These are phyloP conservation scores for Pythium aquatile DNA, from an alignment of 352 stramenopile species.

Conservation along the genomic window DNA sequence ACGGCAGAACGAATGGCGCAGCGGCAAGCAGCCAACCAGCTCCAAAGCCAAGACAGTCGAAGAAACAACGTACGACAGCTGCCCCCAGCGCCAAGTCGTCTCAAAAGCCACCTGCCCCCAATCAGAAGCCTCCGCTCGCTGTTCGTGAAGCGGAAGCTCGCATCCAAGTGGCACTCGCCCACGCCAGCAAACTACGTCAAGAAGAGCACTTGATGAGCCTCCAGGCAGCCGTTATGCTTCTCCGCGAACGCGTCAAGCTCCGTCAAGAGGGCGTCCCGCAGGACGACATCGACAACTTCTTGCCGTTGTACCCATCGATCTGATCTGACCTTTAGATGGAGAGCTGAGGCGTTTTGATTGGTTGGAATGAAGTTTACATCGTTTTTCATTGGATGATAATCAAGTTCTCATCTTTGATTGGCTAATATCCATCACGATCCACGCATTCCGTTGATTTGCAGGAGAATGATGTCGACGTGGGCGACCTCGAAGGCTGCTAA, in stretches of 20 bases:
- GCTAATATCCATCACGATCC: not conserved
- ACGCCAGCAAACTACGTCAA: not conserved
- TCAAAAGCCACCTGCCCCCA: not conserved
- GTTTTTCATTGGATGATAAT: not conserved
- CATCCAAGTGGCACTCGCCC: not conserved
- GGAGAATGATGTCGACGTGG: too few relatives aligned
- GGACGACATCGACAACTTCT: not conserved
- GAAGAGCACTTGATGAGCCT: not conserved
- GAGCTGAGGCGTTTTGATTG: not conserved
- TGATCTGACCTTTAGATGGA: not conserved
- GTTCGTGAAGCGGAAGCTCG: not conserved
- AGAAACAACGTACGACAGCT: not conserved
- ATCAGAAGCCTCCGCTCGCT: not conserved
- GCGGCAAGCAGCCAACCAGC: not conserved
- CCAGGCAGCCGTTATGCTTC: not conserved
- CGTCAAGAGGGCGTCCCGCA: not conserved
- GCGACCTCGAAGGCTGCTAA: too few relatives aligned
- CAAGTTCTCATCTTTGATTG: not conserved
- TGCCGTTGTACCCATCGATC: not conserved
- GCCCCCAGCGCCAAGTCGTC: not conserved
- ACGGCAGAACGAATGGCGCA: not conserved
- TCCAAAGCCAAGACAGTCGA: not conserved
- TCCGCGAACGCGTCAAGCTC: not conserved
- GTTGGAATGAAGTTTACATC: not conserved
- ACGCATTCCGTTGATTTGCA: not conserved